phyloP scores from a whole-genome alignment of 2,329 filamentous ascomycete genomes.

The Aspergillus terreus region DNA sequence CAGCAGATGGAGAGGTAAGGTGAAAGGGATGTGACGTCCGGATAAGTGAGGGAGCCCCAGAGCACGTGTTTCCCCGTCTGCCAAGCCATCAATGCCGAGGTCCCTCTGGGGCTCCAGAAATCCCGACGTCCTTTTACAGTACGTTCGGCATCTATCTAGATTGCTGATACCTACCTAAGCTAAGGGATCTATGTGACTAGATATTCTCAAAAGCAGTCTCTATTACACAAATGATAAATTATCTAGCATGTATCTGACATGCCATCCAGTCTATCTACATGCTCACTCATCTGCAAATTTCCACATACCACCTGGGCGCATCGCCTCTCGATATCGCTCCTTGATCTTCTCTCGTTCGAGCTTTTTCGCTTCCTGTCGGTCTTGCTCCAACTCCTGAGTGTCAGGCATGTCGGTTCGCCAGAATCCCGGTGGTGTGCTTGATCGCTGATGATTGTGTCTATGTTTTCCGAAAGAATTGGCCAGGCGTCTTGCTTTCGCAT shows the following conservation, averaged over 20 bases:
- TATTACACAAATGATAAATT: no score
- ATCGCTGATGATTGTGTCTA: slow-evolving; percentile 67
- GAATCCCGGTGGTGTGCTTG: slow-evolving; percentile 75
- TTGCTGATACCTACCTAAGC: no score
- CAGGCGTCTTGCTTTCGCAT: slow-evolving; percentile 69
- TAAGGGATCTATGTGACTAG: no score
- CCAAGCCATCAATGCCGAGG: slow-evolving; percentile 22
- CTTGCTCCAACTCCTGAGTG: slow-evolving; percentile 72
- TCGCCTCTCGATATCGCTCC: slow-evolving; percentile 76
- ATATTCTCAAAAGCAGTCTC: no score
- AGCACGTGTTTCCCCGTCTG: slow-evolving; percentile 24
- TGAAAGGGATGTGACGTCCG: background rate
- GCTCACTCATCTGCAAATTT: slow-evolving; percentile 72
- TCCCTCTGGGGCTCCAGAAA: background rate
- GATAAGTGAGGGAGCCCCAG: slow-evolving; percentile 3
- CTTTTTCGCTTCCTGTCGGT: slow-evolving; percentile 62
- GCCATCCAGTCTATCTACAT: no score
- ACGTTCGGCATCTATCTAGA: no score
- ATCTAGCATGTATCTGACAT: no score
- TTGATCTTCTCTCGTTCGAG: slow-evolving; percentile 63
- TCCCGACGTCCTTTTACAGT: no score
- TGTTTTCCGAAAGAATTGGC: slow-evolving; percentile 76
- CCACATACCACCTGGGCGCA: slow-evolving; percentile 72
- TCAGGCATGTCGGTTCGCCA: slow-evolving; percentile 87
- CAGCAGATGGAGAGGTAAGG: background rate